Percentiles rank a stretch among this genome's conserved stretches.
Evolutionary conservation across 441 rosid species (phyloP).

Genomic region (Jatropha podagrica): DNA sequence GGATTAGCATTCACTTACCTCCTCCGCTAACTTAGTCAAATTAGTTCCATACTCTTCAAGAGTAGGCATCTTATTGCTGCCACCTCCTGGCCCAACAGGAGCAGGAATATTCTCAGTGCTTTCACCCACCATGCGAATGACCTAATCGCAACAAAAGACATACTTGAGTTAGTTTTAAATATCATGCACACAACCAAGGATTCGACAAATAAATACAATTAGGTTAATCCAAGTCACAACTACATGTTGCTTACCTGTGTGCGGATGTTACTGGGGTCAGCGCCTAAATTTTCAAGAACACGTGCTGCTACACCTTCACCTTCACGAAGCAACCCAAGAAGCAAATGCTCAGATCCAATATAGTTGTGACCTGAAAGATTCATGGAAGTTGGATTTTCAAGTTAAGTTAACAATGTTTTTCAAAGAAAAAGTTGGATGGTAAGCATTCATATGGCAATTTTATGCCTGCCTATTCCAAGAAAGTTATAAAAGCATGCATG

Average conservation of each 20-base stretch:
- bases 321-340: conserved; percentile 95
- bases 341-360: conserved; percentile 97
- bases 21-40: conserved; percentile 95
- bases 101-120: conserved; percentile 82
- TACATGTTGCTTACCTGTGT: conserved; percentile 61
- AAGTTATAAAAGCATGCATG: not conserved
- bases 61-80: conserved; percentile 90
- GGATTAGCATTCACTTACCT: conserved; percentile 42
- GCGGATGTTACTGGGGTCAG: conserved; percentile 90
- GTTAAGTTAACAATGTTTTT: not conserved
- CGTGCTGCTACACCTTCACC: conserved; percentile 99
- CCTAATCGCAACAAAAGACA: conserved; percentile 39
- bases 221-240: conserved; percentile 10
- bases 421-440: not conserved
- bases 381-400: conserved; percentile 8
- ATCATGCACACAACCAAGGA: not conserved
- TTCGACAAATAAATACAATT: not conserved
- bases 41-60: conserved; percentile 99
- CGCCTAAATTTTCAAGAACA: conserved; percentile 94
- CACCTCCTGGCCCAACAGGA: conserved; percentile 72
- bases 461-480: not conserved
- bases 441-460: conserved; percentile 1
- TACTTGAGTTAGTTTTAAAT: not conserved
- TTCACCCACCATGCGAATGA: conserved; percentile 98
- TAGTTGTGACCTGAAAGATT: conserved; percentile 83